Base-by-base conservation (phyloP, 192 early-diverging fungal species). In the Podochytrium sp. region DNA sequence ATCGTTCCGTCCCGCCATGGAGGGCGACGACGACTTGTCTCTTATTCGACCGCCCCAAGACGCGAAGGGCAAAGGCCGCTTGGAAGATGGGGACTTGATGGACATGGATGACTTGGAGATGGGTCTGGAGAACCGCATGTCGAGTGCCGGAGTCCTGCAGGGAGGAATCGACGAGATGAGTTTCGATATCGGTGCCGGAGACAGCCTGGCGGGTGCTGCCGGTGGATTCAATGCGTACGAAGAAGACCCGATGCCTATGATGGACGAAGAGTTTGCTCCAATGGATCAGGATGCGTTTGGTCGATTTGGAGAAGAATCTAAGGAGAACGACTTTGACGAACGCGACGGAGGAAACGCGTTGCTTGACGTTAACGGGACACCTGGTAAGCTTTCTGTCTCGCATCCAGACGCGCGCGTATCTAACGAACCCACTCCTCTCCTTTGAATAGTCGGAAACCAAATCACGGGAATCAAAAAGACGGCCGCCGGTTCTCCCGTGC, bases 271-370 rank as follows among this genome's bases (percentile, higher is more conserved):
- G 7, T 55, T 55, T 55, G 52, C 10, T 27, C 10, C 16, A 5
- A 55, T 55, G 52, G 25, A 29, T 20, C 23, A 7, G 5, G 16
- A 55, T 55, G 12, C 52, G 5, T 55, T 55, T 47, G 43, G 43
- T n/a, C n/a, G n/a, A 57, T 14, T 57, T 18, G 30, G n/a, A n/a
- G n/a, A n/a, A n/a, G 61, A 63, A 39, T 18, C 29, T 50, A 77
- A 70, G 53, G 82, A 76, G 41, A 81, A 81, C 35, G 77, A 78
- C 2, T 71, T 84, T 67, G 78, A 65, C 16, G 73, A 76, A 70
- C 74, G 68, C 23, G 72, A 76, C 61, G 72, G 43, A 3, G 72
- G 25, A 10, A 69, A 69, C 25, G 16, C 66, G 0, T 35, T 69
- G 33, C 55, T 69, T 69, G 66, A 69, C 30, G 47, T 55, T 10